A percentile compares a stretch with the other conserved stretches of the same genome.
These are phyloP conservation scores for Sporothrix brunneoviolacea DNA, from an alignment of 2,329 filamentous ascomycete species.

Conservation along the genomic window DNA sequence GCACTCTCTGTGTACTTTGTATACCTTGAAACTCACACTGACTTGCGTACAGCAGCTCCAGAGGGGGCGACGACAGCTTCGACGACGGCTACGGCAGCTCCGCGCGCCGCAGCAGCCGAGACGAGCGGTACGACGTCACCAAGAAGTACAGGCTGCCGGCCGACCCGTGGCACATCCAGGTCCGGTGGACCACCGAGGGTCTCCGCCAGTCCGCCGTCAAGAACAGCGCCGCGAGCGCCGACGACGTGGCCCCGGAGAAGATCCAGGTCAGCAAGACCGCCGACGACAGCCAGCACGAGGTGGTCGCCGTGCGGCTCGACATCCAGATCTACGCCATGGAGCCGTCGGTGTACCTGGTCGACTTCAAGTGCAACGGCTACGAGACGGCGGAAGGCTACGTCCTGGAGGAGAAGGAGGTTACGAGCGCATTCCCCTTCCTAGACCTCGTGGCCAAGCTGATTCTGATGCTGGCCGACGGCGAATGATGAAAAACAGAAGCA, in stretches of 20 bases:
- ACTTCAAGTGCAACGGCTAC: constrained; percentile 98
- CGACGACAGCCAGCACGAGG: constrained; percentile 49
- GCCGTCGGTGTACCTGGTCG: constrained; percentile 84
- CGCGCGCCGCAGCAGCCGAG: constrained; percentile 26
- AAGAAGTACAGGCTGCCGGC: constrained; percentile 77
- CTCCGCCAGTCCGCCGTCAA: constrained; percentile 32
- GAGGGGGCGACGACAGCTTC: constrained; percentile 18
- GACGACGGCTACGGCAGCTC: constrained; percentile 26
- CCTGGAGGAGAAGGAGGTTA: constrained; percentile 88
- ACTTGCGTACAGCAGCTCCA: background rate
- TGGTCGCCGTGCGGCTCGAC: constrained; percentile 88
- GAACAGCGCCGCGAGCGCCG: constrained; percentile 27
- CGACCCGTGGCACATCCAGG: constrained; percentile 90
- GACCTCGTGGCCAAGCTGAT: constrained; percentile 90
- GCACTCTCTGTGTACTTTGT: too few species aligned
- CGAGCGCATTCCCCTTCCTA: constrained; percentile 90
- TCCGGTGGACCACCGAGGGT: constrained; percentile 73
- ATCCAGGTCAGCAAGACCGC: constrained; percentile 35
- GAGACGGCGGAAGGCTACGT: constrained; percentile 69
- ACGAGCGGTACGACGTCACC: constrained; percentile 41
- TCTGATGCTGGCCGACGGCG: constrained; percentile 82
- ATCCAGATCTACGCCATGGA: constrained; percentile 97
- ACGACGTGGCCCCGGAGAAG: constrained; percentile 32
- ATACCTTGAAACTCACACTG: too few species aligned
- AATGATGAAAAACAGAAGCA: constrained; percentile 32